phyloP scores from a whole-genome alignment of 1,139 yeast genomes.

The Suhomyces atakaporum region DNA sequence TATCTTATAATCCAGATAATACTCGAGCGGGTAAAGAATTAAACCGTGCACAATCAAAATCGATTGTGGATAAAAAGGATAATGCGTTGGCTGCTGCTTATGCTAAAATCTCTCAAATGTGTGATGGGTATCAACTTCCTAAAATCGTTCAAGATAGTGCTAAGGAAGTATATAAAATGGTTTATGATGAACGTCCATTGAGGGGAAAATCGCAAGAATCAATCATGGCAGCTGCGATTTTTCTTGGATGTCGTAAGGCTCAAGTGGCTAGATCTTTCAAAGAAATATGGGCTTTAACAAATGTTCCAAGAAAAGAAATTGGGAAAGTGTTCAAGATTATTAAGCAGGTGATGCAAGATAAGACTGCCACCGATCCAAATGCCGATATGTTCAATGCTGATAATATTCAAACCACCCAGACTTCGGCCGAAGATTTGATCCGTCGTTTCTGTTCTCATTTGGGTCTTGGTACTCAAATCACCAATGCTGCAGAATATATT shows the following conservation, averaged over 20 bases:
- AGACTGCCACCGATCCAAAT: constrained; percentile 51
- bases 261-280: constrained; percentile 93
- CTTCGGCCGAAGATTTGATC: constrained; percentile 91
- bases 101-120: constrained; percentile 90
- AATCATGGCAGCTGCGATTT: constrained; percentile 95
- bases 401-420: constrained; percentile 79
- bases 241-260: constrained; percentile 93
- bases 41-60: constrained; percentile 84
- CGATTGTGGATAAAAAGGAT: constrained; percentile 84
- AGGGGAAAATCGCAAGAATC: constrained; percentile 93
- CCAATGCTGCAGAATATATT: constrained; percentile 91
- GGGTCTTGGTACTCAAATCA: constrained; percentile 81
- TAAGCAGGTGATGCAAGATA: constrained; percentile 71
- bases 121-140: constrained; percentile 95
- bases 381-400: constrained; percentile 46
- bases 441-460: constrained; percentile 95
- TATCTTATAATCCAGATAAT: constrained; percentile 81
- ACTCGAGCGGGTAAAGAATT: constrained; percentile 80
- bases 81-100: constrained; percentile 87
- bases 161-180: constrained; percentile 90
- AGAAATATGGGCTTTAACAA: constrained; percentile 94
- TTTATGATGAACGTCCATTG: constrained; percentile 82
- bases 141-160: constrained; percentile 97
- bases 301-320: constrained; percentile 91
- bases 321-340: constrained; percentile 86